phyloP scores from a whole-genome alignment of 2,329 filamentous ascomycete species.

The Phaeoacremonium minimum region DNA sequence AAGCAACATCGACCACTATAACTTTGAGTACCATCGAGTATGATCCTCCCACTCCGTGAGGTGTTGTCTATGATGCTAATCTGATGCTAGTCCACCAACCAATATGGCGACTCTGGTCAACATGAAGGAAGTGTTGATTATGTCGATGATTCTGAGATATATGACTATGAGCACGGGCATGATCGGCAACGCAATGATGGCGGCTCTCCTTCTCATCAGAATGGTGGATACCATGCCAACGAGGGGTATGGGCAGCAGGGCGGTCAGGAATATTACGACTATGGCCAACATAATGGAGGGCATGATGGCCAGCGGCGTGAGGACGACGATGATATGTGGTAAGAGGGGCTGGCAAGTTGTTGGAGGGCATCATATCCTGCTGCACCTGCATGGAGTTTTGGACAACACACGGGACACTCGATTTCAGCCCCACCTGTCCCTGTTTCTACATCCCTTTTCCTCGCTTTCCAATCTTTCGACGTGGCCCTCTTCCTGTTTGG shows the following conservation, averaged over 20 bases:
- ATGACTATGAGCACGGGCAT: conserved; percentile 25
- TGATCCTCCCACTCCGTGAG: conserved; percentile 7
- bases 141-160: conserved; percentile 26
- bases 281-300: conserved; percentile 5
- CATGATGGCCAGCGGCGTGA: conserved; percentile 6
- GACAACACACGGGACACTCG: no score
- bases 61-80: neutral
- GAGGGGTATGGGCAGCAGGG: conserved; percentile 7
- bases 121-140: conserved; percentile 21
- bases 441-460: no score
- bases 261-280: conserved; percentile 16
- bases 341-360: no score
- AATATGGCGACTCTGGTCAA: conserved; percentile 22
- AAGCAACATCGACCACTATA: conserved; percentile 19
- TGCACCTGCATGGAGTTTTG: no score
- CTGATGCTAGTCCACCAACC: conserved; percentile 17
- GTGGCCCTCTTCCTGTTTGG: no score
- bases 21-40: conserved; percentile 31
- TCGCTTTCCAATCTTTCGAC: no score
- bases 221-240: conserved; percentile 7
- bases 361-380: no score
- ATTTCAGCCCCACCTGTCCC: no score
- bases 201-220: conserved; percentile 4
- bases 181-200: conserved; percentile 11
- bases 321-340: conserved; percentile 19